phyloP scores from a whole-genome alignment of 805 yeast species.

The Zygosaccharomyces bisporus region DNA sequence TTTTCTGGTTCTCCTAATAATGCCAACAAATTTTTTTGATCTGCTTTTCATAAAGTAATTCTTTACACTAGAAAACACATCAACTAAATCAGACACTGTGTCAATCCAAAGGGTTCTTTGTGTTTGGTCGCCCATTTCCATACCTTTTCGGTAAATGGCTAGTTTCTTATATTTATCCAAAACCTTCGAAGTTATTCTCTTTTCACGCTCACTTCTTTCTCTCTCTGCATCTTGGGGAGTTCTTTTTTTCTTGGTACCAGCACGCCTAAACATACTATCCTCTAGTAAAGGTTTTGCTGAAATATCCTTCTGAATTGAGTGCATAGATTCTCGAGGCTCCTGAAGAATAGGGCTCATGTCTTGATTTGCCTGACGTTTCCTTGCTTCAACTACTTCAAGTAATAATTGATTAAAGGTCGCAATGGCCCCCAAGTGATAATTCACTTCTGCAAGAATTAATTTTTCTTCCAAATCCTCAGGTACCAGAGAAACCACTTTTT shows the following conservation, averaged over 20 bases:
- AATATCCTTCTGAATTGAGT: conserved; percentile 8
- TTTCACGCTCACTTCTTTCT: conserved; percentile 55
- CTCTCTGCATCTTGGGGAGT: conserved; percentile 36
- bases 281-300: conserved; percentile 34
- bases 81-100: conserved; percentile 75
- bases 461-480: conserved; percentile 69
- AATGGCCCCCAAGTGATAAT: conserved; percentile 59
- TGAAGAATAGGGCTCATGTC: conserved; percentile 12
- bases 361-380: conserved; percentile 32
- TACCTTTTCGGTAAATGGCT: conserved; percentile 47
- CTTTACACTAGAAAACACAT: conserved; percentile 72
- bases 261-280: conserved; percentile 30
- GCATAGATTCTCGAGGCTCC: conserved; percentile 7
- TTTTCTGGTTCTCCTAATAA: conserved; percentile 57
- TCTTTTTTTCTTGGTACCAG: conserved; percentile 28
- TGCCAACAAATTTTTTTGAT: conserved; percentile 65
- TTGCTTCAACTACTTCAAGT: conserved; percentile 48
- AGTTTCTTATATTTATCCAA: conserved; percentile 53
- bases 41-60: conserved; percentile 77
- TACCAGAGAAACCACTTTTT: conserved; percentile 48
- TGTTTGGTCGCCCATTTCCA: conserved; percentile 50
- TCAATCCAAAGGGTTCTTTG: conserved; percentile 80
- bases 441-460: conserved; percentile 76
- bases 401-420: conserved; percentile 54
- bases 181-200: conserved; percentile 54